phyloP scores from a whole-genome alignment of 2,329 filamentous ascomycete species.

The Diaporthe humulicola region DNA sequence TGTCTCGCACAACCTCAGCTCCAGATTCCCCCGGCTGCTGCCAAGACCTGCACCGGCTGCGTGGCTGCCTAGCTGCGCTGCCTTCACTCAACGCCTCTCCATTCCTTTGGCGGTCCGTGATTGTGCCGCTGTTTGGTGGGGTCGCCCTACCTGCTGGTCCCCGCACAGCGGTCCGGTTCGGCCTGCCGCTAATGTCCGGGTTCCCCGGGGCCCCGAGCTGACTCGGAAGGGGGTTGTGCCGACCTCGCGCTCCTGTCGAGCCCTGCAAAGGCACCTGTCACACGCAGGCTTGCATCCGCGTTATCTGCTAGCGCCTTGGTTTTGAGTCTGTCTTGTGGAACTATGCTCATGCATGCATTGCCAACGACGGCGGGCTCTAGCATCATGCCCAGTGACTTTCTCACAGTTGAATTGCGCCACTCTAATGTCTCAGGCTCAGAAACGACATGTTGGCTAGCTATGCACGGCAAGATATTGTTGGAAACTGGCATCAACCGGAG shows the following conservation, averaged over 20 bases:
- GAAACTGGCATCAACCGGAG: neutral
- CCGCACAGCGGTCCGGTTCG: slow-evolving; percentile 13
- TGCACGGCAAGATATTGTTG: neutral
- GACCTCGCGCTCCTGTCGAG: neutral
- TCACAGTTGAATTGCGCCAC: neutral
- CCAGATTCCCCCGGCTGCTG: neutral
- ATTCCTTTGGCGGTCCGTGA: neutral
- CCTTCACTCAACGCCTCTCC: neutral
- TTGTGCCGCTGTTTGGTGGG: neutral
- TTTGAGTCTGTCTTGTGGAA: neutral
- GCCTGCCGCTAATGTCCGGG: slow-evolving; percentile 22
- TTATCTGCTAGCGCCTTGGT: neutral
- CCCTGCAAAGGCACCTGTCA: neutral
- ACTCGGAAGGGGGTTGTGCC: slow-evolving; percentile 19
- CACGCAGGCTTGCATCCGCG: neutral
- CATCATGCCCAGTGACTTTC: neutral
- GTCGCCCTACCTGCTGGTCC: neutral
- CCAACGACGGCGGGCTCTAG: neutral
- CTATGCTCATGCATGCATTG: neutral
- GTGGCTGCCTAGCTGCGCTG: neutral
- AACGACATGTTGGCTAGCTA: neutral
- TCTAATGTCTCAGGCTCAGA: neutral
- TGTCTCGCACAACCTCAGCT: neutral
- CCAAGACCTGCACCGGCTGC: neutral
- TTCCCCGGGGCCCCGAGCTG: neutral